These are phyloP conservation scores for Aspergillus heteromorphus DNA, from an alignment of 495 filamentous ascomycete genomes.

Conservation along the genomic window DNA sequence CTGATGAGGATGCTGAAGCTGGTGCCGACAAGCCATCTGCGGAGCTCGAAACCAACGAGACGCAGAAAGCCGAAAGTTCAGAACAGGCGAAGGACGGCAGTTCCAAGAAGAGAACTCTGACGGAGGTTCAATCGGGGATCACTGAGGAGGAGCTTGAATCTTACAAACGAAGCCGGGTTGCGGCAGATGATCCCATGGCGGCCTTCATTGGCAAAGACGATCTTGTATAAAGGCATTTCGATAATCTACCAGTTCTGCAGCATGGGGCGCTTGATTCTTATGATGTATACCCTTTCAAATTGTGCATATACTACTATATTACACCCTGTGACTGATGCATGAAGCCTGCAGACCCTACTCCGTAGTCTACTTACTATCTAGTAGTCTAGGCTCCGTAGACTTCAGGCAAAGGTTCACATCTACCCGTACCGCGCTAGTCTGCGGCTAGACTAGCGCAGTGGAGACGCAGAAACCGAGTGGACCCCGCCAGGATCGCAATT, in stretches of 20 bases:
- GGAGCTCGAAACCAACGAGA: slow-evolving; percentile 15
- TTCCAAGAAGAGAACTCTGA: slow-evolving; percentile 62
- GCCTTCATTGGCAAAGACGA: slow-evolving; percentile 61
- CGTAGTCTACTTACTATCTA: not conserved
- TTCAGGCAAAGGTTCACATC: no score
- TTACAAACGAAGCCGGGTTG: slow-evolving; percentile 66
- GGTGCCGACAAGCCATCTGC: slow-evolving; percentile 18
- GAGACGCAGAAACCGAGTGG: not conserved
- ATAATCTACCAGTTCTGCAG: slow-evolving; percentile 6
- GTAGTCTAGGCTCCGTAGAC: not conserved
- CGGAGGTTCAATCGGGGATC: slow-evolving; percentile 66
- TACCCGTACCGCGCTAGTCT: not conserved
- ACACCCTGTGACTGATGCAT: not conserved
- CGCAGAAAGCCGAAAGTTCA: slow-evolving; percentile 23
- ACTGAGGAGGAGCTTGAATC: slow-evolving; percentile 78
- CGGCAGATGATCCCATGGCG: slow-evolving; percentile 81
- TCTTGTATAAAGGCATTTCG: slow-evolving; percentile 11
- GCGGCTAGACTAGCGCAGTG: not conserved
- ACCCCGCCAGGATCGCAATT: not conserved
- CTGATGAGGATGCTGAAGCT: slow-evolving; percentile 21
- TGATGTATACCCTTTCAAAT: slow-evolving; percentile 6
- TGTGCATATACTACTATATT: not conserved
- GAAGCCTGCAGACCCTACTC: not conserved
- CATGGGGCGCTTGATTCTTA: not conserved
- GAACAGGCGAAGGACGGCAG: slow-evolving; percentile 29